Base-by-base conservation (phyloP, 2,329 filamentous ascomycete genomes). In the Aciculosporium take region DNA sequence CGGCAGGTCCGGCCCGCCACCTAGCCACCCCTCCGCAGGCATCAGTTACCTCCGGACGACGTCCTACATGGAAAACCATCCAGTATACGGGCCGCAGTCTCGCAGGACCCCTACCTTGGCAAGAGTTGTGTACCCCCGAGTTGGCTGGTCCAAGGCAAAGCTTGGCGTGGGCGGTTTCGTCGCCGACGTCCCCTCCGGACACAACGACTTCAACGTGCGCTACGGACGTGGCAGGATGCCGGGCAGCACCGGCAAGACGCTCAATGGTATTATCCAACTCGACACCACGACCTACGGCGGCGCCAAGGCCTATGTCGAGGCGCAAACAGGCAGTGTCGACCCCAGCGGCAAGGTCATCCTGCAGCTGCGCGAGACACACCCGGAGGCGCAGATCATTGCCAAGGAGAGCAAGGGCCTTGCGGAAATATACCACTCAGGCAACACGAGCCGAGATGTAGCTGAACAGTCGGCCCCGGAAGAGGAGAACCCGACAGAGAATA, bases 1-100 rank as follows among this genome's bases (percentile, higher is more conserved):
- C 46, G 65, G 68, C 9, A 61, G 62, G 37, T 55, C 61, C 12
- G 75, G 75, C 1, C 75, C 75, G n/a, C 76, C 75, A 1, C 61
- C 65, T 7, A 75, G 71, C 17, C 75, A 79, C 48, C 76, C 76
- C 4, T 79, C 75, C 12, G 76, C 71, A 25, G 75, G 75, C 44
- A 62, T 79, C 40, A 76, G 74, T 41, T 79, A 79, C 56, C 60
- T 79, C 43, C 70, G 75, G 40, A 75, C 73, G 1, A 58, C 57
- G 29, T 63, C 67, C 30, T 73, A 64, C 55, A 57, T 73, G 50
- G 68, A 74, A 44, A 79, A 79, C 55, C 74, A 79, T 53, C 69
- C 75, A 2, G 49, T 76, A 18, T 77, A 78, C 50, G 75, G 75
- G 2, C 75, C 76, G 8, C 75, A 77, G 53, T 61, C 55, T 40